Evolutionary conservation across 2,329 filamentous ascomycete species (phyloP).

Genomic region (Colletotrichum sp.): DNA sequence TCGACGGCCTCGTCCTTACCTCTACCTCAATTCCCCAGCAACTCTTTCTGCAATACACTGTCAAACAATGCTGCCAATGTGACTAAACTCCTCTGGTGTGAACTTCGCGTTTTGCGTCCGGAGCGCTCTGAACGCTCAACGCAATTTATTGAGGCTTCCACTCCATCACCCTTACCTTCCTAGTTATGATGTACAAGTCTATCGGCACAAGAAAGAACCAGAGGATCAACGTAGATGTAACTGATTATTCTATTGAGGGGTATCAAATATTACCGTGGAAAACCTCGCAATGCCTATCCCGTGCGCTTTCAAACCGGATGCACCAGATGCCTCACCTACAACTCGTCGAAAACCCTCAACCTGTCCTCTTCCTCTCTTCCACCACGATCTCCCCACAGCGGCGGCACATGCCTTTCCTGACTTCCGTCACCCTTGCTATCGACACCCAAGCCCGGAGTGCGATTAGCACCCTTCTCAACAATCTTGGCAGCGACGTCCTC

Average conservation of each 20-base stretch:
- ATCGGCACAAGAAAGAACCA: background rate
- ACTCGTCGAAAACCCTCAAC: conserved; percentile 51
- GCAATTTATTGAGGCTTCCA: background rate
- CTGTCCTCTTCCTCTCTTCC: conserved; percentile 36
- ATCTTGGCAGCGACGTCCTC: background rate
- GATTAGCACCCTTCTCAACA: background rate
- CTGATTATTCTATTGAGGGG: background rate
- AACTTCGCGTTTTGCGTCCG: background rate
- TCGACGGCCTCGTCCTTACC: background rate
- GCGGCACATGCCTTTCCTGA: conserved; percentile 22
- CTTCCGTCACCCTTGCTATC: background rate
- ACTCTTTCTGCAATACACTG: background rate
- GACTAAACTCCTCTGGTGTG: background rate
- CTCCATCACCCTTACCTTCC: background rate
- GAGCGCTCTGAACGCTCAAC: background rate
- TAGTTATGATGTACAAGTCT: background rate
- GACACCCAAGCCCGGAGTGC: background rate
- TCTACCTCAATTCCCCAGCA: background rate
- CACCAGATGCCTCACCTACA: conserved; percentile 32
- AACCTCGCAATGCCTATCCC: background rate
- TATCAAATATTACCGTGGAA: conserved; percentile 11
- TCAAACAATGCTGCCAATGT: background rate
- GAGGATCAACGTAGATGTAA: background rate
- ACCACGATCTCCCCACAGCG: conserved; percentile 28
- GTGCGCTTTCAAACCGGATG: background rate